These are phyloP conservation scores for Aspergillus sp. DNA, from an alignment of 2,329 filamentous ascomycete genomes.

Conservation along the genomic window DNA sequence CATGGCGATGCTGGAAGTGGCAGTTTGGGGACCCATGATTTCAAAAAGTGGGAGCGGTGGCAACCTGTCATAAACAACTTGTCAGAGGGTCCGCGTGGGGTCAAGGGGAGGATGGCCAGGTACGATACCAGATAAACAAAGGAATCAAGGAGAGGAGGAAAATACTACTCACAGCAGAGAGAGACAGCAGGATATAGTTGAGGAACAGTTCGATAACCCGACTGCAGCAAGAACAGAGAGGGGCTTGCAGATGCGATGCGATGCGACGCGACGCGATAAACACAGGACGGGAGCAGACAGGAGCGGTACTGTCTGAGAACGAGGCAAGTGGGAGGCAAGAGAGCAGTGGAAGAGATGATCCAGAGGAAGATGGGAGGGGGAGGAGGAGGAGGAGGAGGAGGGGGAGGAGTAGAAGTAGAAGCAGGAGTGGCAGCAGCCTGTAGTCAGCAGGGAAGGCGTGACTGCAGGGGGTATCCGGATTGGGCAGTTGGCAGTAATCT, in stretches of 20 bases:
- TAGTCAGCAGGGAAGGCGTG: background rate
- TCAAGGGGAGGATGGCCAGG: background rate
- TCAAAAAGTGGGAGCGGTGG: slow-evolving; percentile 6
- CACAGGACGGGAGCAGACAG: background rate
- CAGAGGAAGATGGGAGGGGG: background rate
- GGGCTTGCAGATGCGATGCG: slow-evolving; percentile 1
- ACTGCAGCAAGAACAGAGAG: background rate
- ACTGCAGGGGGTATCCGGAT: background rate
- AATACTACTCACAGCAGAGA: slow-evolving; percentile 5
- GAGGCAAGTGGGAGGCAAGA: background rate
- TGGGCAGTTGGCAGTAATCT: too few species aligned
- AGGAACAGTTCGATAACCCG: too few species aligned
- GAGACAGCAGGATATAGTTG: slow-evolving; percentile 1
- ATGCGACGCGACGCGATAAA: slow-evolving; percentile 4
- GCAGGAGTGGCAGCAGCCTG: too few species aligned
- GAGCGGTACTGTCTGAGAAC: background rate
- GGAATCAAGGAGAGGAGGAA: background rate
- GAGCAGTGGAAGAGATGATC: background rate
- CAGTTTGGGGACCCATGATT: slow-evolving; percentile 37
- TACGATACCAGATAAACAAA: background rate
- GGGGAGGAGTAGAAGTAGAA: background rate
- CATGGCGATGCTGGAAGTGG: slow-evolving; percentile 39
- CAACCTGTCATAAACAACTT: slow-evolving; percentile 4
- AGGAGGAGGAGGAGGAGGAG: background rate
- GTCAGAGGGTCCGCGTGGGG: background rate